Evolutionary conservation across 2,329 filamentous ascomycete species (phyloP), one percentile per base, ranked within the genome.

Genomic region (Leptographium wingfieldii): DNA sequence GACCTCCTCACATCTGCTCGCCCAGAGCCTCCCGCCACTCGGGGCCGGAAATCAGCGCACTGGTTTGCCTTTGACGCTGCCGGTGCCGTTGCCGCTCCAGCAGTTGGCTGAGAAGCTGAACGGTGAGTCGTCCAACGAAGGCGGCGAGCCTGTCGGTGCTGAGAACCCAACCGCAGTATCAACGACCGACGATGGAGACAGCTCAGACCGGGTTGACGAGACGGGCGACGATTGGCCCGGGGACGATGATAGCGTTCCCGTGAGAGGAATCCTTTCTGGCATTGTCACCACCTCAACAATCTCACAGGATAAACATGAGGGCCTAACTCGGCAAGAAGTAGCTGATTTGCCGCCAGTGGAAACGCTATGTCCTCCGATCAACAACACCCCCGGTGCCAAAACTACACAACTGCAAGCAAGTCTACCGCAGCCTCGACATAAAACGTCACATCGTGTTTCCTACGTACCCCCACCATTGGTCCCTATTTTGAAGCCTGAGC

Each of bases 1-100:
- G 22, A 22, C 57, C 3, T 53, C 57, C 19, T 9, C 40, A 4
- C 9, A 49, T 7, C 55, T 46, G n/a, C n/a, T 62, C 6, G 38
- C 55, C 11, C 55, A 58, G 35, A 53, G 29, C 38, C 56, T 60
- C 16, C 56, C 61, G 3, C 29, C 58, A 6, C n/a, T 56, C 2
- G 35, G 25, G 1, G 1, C 53, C 1, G 52, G 56, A 11, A 48
- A 58, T n/a, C 60, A 60, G 55, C 62, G 61, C 19, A 59, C 59
- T 9, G 61, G 61, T 2, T 48, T 58, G 3, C 58, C 63, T 0
- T 52, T 63, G 19, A 63, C 51, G 31, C 48, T 43, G 31, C 59
- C 54, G 9, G 57, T 60, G 7, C 46, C 55, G 5, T 46, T 33
- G 4, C 60, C 59, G 2, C 51, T 59, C 19, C 55, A 61, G 5